Conservation (phyloP, 306 rosid species). For the Nissolia schottii region DNA sequence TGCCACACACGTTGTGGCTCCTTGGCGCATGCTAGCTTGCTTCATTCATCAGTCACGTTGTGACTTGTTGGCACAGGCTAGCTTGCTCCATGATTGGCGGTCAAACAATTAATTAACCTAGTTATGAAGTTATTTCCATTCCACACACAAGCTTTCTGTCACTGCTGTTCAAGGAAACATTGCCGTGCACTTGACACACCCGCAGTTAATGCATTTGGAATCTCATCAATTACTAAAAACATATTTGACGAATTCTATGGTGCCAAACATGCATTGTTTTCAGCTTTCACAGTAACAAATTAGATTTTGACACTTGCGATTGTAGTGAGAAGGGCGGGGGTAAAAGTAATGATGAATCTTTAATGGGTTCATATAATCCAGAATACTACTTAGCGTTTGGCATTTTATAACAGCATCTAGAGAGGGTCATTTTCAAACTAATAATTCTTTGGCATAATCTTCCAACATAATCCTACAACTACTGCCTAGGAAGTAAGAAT, state of each 20-base stretch:
- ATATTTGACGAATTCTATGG: neutral
- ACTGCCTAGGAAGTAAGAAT: slow-evolving; percentile 45
- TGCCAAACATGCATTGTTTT: neutral
- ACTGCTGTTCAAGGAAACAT: neutral
- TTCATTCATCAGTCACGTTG: neutral
- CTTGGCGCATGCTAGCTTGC: neutral
- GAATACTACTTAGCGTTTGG: slow-evolving; percentile 5
- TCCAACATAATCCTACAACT: slow-evolving; percentile 37
- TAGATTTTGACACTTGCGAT: neutral
- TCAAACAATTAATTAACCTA: neutral
- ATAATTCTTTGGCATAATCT: slow-evolving; percentile 30
- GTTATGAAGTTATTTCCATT: neutral
- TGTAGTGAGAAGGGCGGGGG: neutral
- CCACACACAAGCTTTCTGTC: neutral
- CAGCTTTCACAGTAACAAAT: neutral
- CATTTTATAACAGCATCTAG: neutral
- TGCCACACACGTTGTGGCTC: neutral
- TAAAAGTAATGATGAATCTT: slow-evolving; percentile 4
- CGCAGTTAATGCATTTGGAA: neutral
- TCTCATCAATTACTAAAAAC: neutral
- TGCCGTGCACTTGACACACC: neutral
- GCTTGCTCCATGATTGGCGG: neutral
- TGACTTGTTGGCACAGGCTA: neutral
- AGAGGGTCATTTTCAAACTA: slow-evolving; percentile 2
- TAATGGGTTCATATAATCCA: neutral